Base-by-base conservation (phyloP, 1,284 basidiomycete genomes). In the Leccinum pachyderme region DNA sequence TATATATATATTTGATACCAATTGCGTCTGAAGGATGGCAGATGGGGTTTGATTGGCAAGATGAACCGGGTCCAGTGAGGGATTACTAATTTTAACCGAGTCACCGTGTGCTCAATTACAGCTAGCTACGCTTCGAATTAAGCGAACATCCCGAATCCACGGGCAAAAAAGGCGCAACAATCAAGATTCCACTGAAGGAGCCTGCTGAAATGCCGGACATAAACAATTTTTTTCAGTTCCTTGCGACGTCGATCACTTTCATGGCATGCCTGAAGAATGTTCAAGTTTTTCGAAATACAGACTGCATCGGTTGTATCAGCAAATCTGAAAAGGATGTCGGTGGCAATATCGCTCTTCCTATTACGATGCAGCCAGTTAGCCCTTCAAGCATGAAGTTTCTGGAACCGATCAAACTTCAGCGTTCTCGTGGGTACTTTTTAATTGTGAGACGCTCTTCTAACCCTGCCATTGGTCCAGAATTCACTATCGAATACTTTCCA, bases 181-280 rank as follows among this genome's bases (percentile, higher is more conserved):
- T 99, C 72, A 81, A 90, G 57, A 95, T 98, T 89, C 77, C 79
- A 4, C 80, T 98, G 1, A 82, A 95, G 28, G 89, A 95, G 67
- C 84, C 89, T 1, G 77, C 80, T 0, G 83, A 91, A 0, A 87
- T 96, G 46, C 94, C 95, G 13, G 79, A 82, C 7, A 79, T 86
- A 0, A 87, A 94, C 50, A 91, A 95, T 61, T 87, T 97, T 59
- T 84, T 89, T 24, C 83, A 90, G 28, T 98, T 99, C 72, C 79
- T 99, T 8, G 82, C 89, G 9, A 95, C 93, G 1, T 93, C 91
- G 1, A 86, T 99, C 55, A 95, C 94, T 0, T 99, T 99, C 73
- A 98, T 97, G 84, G 79, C 81, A 11, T 80, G 87, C 55, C 81
- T 98, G 4, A 77, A 78, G 18, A 79, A 85, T 66, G 83, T 98